phyloP scores from a whole-genome alignment of 2,329 filamentous ascomycete genomes.

The Diaporthe citrichinensis region DNA sequence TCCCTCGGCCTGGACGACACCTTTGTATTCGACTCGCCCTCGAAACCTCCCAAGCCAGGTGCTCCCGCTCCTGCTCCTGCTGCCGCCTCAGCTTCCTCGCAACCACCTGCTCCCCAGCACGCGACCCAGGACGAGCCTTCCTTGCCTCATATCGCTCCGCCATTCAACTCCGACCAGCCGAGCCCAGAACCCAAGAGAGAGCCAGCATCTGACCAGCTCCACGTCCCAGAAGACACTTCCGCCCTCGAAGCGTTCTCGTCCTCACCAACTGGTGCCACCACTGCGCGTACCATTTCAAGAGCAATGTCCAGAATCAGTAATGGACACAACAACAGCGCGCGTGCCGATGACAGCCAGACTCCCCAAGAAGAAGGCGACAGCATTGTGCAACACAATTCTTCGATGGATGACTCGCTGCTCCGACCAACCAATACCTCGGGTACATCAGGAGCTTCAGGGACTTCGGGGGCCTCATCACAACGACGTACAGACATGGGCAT shows the following conservation, averaged over 20 bases:
- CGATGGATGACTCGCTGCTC: constrained; percentile 49
- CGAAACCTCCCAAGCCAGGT: constrained; percentile 46
- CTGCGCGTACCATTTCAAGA: constrained; percentile 67
- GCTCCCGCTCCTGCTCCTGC: constrained; percentile 7
- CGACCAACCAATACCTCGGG: constrained; percentile 46
- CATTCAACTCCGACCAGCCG: neutral
- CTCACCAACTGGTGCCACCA: constrained; percentile 69
- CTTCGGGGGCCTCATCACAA: constrained; percentile 49
- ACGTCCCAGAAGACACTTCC: constrained; percentile 54
- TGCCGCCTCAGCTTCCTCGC: constrained; percentile 15
- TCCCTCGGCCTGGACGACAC: constrained; percentile 69
- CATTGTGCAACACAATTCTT: constrained; percentile 17
- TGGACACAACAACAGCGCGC: constrained; percentile 32
- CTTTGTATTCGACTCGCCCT: constrained; percentile 68
- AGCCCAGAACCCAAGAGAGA: constrained; percentile 37
- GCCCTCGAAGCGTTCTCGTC: constrained; percentile 68
- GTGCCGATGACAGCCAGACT: constrained; percentile 43
- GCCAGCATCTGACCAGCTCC: constrained; percentile 40
- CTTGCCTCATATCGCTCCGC: constrained; percentile 21
- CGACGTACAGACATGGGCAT: constrained; percentile 52
- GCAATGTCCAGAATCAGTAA: constrained; percentile 62
- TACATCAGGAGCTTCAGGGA: constrained; percentile 48
- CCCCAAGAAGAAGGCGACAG: constrained; percentile 47
- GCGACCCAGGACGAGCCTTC: constrained; percentile 34
- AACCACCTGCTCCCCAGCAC: constrained; percentile 12